These are phyloP conservation scores for Colletotrichum liaoningense DNA, from an alignment of 2,329 filamentous ascomycete genomes.

Conservation along the genomic window DNA sequence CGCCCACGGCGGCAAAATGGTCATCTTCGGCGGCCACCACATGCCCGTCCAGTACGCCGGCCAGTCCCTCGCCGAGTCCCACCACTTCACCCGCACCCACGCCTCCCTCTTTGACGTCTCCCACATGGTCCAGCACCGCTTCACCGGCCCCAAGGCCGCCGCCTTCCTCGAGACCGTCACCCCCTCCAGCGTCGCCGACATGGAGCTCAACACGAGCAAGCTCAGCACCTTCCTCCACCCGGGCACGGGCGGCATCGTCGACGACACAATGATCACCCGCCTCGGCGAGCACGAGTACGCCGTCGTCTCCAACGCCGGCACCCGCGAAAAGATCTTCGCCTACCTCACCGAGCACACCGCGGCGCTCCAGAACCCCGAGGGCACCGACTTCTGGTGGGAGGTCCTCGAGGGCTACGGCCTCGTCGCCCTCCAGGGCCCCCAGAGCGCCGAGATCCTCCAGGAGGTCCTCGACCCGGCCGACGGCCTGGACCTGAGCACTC, in stretches of 20 bases:
- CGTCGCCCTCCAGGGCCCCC: conserved; percentile 89
- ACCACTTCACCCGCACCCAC: conserved; percentile 88
- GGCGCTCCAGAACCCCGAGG: conserved; percentile 65
- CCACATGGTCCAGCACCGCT: conserved; percentile 94
- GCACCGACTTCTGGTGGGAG: conserved; percentile 73
- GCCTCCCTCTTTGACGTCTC: conserved; percentile 95
- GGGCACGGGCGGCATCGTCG: conserved; percentile 88
- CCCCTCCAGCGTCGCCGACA: conserved; percentile 75
- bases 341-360: conserved; percentile 80
- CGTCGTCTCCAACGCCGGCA: conserved; percentile 94
- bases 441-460: conserved; percentile 76
- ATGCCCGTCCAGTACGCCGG: conserved; percentile 93
- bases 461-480: conserved; percentile 67
- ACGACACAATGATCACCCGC: conserved; percentile 91
- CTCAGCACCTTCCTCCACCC: conserved; percentile 87
- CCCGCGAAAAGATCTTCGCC: conserved; percentile 85
- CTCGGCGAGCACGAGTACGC: conserved; percentile 83
- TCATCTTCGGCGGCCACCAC: conserved; percentile 91
- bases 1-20: conserved; percentile 88
- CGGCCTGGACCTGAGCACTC: conserved; percentile 67
- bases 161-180: conserved; percentile 88
- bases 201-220: conserved; percentile 77
- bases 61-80: conserved; percentile 83
- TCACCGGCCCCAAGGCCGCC: conserved; percentile 83
- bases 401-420: conserved; percentile 80